A percentile compares a stretch with the other conserved stretches of the same genome.
These are phyloP conservation scores for Colletotrichum plurivorum DNA, from an alignment of 2,329 filamentous ascomycete species.

Conservation along the genomic window DNA sequence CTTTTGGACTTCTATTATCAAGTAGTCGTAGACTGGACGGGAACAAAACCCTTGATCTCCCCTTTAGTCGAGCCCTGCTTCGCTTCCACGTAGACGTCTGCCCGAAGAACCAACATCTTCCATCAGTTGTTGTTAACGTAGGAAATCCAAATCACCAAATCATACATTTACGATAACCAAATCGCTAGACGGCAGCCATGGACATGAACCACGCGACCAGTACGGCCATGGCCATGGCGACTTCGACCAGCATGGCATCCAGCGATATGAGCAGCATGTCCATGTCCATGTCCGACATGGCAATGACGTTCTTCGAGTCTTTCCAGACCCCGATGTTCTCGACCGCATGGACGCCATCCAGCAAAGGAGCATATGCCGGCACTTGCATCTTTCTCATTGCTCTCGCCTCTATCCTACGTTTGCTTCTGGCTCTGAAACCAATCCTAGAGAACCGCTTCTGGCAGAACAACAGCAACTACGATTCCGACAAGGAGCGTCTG, in stretches of 20 bases:
- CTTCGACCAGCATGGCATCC: slow-evolving; percentile 10
- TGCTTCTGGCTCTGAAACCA: slow-evolving; percentile 80
- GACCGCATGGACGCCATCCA: slow-evolving; percentile 79
- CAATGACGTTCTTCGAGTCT: slow-evolving; percentile 72
- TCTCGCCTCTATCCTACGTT: slow-evolving; percentile 78
- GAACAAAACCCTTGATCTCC: no score
- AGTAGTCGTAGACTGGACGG: not conserved
- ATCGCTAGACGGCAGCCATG: slow-evolving; percentile 12
- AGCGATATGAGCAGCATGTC: slow-evolving; percentile 32
- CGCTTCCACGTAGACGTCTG: not conserved
- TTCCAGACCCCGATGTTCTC: slow-evolving; percentile 70
- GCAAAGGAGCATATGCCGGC: slow-evolving; percentile 81
- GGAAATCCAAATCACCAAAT: no score
- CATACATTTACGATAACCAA: not conserved
- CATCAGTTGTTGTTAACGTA: no score
- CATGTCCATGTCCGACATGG: slow-evolving; percentile 52
- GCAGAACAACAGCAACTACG: slow-evolving; percentile 21
- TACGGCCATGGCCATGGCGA: slow-evolving; percentile 32
- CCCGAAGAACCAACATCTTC: not conserved
- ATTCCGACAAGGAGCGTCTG: slow-evolving; percentile 2
- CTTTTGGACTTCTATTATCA: not conserved
- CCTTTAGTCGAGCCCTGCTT: no score
- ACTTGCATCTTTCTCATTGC: slow-evolving; percentile 93
- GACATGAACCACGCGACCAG: slow-evolving; percentile 31
- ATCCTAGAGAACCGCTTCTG: slow-evolving; percentile 69